These are phyloP conservation scores for Yarrowia yakushimensis DNA, from an alignment of 805 yeast species.

Conservation along the genomic window DNA sequence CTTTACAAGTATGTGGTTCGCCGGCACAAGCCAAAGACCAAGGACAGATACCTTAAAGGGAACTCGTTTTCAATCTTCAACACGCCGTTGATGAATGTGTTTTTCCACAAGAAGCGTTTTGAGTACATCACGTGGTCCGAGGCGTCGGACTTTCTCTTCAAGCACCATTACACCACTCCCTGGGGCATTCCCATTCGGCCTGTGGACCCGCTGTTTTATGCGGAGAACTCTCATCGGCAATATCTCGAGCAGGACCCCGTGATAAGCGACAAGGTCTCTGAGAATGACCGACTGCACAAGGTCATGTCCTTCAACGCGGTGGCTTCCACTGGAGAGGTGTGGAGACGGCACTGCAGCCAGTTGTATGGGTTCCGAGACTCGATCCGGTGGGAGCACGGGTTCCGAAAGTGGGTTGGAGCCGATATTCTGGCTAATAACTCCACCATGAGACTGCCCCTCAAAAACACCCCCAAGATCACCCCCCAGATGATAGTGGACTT, in stretches of 20 bases:
- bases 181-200: not conserved
- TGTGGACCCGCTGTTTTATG: not conserved
- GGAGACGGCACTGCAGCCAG: not conserved
- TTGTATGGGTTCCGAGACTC: not conserved
- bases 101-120: not conserved
- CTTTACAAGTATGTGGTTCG: not conserved
- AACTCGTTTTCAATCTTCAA: not conserved
- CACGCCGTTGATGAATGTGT: not conserved
- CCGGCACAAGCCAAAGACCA: not conserved
- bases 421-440: not conserved
- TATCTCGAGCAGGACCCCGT: not conserved
- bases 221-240: not conserved
- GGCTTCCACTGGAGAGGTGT: not conserved
- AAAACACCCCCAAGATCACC: too few species aligned
- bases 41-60: not conserved
- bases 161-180: not conserved
- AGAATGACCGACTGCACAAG: not conserved
- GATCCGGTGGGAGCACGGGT: not conserved
- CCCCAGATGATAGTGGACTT: not conserved
- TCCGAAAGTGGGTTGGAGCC: not conserved
- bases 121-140: not conserved
- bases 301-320: not conserved
- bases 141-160: not conserved
- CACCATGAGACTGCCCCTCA: too few species aligned
- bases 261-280: too few species aligned